Conservation (phyloP, 2,329 filamentous ascomycete species). For the Neurospora crassa region DNA sequence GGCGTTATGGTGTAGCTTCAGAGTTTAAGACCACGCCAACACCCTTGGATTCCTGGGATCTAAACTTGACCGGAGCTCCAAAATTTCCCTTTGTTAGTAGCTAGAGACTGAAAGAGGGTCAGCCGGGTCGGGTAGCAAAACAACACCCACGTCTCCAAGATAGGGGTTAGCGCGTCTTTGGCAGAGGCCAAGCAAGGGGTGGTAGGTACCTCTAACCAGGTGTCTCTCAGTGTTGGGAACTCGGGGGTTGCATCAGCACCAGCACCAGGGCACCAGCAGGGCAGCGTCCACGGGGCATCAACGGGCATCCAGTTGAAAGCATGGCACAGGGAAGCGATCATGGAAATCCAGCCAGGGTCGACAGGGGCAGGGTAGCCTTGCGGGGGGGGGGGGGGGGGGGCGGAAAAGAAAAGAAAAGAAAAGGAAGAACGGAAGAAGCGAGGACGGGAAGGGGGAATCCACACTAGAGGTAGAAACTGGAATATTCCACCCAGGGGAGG, state of each 20-base stretch:
- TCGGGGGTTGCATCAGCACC: not conserved
- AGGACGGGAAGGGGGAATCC: not conserved
- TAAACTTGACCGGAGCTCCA: not conserved
- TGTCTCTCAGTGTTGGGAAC: not conserved
- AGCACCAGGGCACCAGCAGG: not conserved
- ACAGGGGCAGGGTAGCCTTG: not conserved
- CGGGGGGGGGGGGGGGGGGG: not conserved
- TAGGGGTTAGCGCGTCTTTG: slow-evolving; percentile 15
- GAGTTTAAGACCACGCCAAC: not conserved
- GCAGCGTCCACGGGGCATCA: not conserved
- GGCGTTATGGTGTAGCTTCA: not conserved
- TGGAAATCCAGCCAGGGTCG: not conserved
- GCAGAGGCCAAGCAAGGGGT: not conserved
- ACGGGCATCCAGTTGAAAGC: not conserved
- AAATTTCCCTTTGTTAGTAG: slow-evolving; percentile 1
- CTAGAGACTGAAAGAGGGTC: not conserved
- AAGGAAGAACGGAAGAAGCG: not conserved
- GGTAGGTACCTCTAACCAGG: not conserved
- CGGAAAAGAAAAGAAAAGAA: not conserved
- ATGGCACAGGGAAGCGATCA: not conserved
- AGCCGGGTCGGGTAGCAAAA: slow-evolving; percentile 18
- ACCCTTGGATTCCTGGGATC: not conserved
- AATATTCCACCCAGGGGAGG: not conserved
- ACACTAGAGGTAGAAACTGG: not conserved
- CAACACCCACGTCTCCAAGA: slow-evolving; percentile 12